A percentile compares a stretch with the other conserved stretches of the same genome.
Evolutionary conservation across 345 rosid species (phyloP).

Genomic region (Hirschfeldia incana): DNA sequence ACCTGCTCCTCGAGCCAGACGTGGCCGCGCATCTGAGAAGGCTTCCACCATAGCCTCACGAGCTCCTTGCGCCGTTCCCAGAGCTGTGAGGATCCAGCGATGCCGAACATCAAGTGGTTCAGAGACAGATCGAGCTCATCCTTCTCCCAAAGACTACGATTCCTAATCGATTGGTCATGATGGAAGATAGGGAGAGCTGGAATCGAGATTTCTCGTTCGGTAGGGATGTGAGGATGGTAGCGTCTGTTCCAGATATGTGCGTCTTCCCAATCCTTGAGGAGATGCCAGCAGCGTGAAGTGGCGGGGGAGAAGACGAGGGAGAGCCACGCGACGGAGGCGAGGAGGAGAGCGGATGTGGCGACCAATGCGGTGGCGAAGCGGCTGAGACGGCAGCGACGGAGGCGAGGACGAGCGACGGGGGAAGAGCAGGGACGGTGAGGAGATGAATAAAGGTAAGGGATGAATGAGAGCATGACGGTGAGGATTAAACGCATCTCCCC

Average conservation of each 20-base stretch:
- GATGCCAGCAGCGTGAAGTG: conserved; percentile 56
- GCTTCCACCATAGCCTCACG: conserved; percentile 87
- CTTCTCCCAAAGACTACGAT: conserved; percentile 39
- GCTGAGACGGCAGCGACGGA: conserved; percentile 58
- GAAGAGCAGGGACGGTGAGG: conserved; percentile 38
- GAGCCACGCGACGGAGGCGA: conserved; percentile 78
- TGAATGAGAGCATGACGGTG: conserved; percentile 38
- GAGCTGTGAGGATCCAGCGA: conserved; percentile 78
- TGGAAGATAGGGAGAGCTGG: conserved; percentile 25
- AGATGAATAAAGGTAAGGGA: conserved; percentile 32
- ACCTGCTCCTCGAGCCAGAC: conserved; percentile 83
- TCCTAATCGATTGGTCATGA: neutral
- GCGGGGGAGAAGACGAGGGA: conserved; percentile 76
- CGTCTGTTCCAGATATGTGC: conserved; percentile 36
- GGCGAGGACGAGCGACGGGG: conserved; percentile 36
- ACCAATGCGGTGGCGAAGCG: conserved; percentile 55
- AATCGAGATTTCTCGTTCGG: neutral
- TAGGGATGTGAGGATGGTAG: conserved; percentile 15
- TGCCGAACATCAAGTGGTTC: conserved; percentile 76
- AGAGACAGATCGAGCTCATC: conserved; percentile 35
- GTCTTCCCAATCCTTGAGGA: conserved; percentile 56
- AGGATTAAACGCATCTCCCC: conserved; percentile 44
- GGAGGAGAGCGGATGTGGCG: conserved; percentile 56
- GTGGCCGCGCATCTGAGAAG: conserved; percentile 68
- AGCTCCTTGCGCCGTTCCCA: conserved; percentile 83